phyloP scores from a whole-genome alignment of 2,329 filamentous ascomycete species.

The Blastomyces emzantsi region DNA sequence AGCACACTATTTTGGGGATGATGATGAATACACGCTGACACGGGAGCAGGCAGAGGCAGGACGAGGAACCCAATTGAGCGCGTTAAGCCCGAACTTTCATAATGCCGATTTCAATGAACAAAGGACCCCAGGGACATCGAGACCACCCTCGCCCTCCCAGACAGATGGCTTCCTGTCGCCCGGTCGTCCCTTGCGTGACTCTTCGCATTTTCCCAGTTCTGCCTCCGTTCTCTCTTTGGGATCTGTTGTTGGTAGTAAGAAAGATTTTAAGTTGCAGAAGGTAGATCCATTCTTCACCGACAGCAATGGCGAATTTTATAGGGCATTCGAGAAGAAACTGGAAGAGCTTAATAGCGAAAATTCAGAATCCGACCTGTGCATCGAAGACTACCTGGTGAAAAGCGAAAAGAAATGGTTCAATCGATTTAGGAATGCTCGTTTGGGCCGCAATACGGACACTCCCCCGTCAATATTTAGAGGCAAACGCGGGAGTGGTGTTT shows the following conservation, averaged over 20 bases:
- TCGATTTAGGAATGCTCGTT: conserved; percentile 49
- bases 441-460: conserved; percentile 34
- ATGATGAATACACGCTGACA: conserved; percentile 34
- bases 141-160: background rate
- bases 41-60: conserved; percentile 28
- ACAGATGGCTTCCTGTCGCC: background rate
- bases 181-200: background rate
- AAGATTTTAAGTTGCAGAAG: conserved; percentile 55
- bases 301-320: conserved; percentile 52
- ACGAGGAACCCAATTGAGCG: conserved; percentile 13
- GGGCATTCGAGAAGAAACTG: conserved; percentile 49
- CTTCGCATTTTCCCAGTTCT: conserved; percentile 30
- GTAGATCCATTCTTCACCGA: conserved; percentile 61
- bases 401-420: conserved; percentile 61
- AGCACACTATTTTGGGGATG: conserved; percentile 31
- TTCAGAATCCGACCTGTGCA: conserved; percentile 51
- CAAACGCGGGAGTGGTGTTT: background rate
- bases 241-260: conserved; percentile 51
- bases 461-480: conserved; percentile 15
- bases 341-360: conserved; percentile 48
- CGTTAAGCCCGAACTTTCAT: background rate
- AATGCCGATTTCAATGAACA: background rate
- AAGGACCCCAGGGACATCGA: background rate
- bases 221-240: conserved; percentile 47
- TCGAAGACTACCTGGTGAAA: conserved; percentile 55